Base-by-base conservation (phyloP, 2,329 filamentous ascomycete genomes). In the Colletotrichum eremochloae region DNA sequence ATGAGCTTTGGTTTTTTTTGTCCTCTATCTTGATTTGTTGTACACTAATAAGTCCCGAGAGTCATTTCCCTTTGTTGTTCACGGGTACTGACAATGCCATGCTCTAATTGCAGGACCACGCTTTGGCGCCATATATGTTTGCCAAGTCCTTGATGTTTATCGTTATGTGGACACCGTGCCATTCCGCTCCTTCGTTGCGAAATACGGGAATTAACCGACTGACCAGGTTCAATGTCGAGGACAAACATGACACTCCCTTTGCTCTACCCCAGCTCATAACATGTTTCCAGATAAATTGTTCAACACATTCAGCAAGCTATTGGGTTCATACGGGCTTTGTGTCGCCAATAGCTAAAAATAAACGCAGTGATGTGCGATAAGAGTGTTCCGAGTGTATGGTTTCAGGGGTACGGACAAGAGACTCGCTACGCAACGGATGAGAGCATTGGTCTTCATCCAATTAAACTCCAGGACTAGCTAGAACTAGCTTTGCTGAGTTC, bases 1-100 rank as follows among this genome's bases (percentile, higher is more conserved):
- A 42, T 15, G 42, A 63, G 48, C 68, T 44, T 71, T 67, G 63
- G 20, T 31, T 48, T 53, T 48, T 53, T 46, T 31, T n/a, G 24
- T 6, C 31, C 5, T 42, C n/a, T 24, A 24, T 29, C 14, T 38
- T 18, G 12, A n/a, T 3, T 44, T 12, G 38, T n/a, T 53, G 11
- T 31, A 29, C 24, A 40, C 12, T 8, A 6, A 31, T 1, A 3
- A 29, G 11, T 11, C 8, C 2, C 18, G n/a, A 40, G 24, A 11
- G 11, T 40, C 33, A 63, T 33, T 5, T 33, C 0, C 18, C 4
- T 0, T 5, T 53, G 8, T 48, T 12, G 20, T 40, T 8, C 6
- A 11, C 38, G 9, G 31, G 33, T 50, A 5, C 33, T 44, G 11
- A 2, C 2, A 15, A 12, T 9, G 5, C 7, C n/a, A 52, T 29